Evolutionary conservation across 2,329 filamentous ascomycete genomes (phyloP).

Genomic region (Colletotrichum sublineola): DNA sequence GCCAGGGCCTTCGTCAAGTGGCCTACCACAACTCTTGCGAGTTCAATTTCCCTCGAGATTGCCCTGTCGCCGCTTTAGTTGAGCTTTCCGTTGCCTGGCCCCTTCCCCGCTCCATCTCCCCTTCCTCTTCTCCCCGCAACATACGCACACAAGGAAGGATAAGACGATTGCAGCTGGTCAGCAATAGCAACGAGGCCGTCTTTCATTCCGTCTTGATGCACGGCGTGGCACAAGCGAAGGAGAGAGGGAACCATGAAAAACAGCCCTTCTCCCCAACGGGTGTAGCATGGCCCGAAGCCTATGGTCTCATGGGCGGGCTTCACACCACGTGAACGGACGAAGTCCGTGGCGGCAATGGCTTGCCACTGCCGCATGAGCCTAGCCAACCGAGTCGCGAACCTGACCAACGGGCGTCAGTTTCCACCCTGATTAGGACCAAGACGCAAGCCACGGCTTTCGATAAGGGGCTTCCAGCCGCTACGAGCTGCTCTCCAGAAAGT

Average conservation of each 20-base stretch:
- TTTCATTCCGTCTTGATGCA: background rate
- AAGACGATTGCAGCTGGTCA: slow-evolving; percentile 4
- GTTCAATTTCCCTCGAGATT: background rate
- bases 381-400: slow-evolving; percentile 4
- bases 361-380: slow-evolving; percentile 27
- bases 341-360: slow-evolving; percentile 28
- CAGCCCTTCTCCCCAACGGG: slow-evolving; percentile 20
- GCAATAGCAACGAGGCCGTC: background rate
- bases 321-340: slow-evolving; percentile 31
- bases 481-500: slow-evolving; percentile 18
- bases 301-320: slow-evolving; percentile 34
- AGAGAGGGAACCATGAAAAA: background rate
- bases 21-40: slow-evolving; percentile 7
- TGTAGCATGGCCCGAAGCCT: slow-evolving; percentile 11
- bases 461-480: slow-evolving; percentile 19
- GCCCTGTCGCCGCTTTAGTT: background rate
- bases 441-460: slow-evolving; percentile 27
- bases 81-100: background rate
- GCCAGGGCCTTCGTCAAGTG: no score
- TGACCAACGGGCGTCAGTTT: slow-evolving; percentile 9
- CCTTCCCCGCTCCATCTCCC: slow-evolving; percentile 3
- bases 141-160: background rate
- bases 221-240: background rate
- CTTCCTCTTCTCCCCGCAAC: background rate
- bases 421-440: slow-evolving; percentile 3